Percentiles rank a stretch among this genome's conserved stretches.
Evolutionary conservation across 129 eudicot species (phyloP).

Genomic region (Helichrysum umbraculigerum): DNA sequence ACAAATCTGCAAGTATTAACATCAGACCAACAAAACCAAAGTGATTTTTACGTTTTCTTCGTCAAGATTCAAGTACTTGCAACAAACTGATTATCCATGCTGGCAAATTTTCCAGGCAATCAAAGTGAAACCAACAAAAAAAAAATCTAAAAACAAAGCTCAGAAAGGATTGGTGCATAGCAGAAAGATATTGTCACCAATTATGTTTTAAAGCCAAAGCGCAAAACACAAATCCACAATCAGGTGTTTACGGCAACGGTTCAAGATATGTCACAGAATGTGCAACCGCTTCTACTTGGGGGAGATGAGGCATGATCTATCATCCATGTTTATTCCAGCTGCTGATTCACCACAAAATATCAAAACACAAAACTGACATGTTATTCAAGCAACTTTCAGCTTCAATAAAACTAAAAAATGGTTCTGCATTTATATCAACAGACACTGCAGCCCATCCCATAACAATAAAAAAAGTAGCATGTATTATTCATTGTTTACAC

Average conservation of each 20-base stretch:
- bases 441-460: not conserved
- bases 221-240: slow-evolving; percentile 1
- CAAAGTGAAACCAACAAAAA: not conserved
- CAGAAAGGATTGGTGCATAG: not conserved
- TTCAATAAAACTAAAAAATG: not conserved
- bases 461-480: no score
- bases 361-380: not conserved
- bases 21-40: not conserved
- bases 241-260: not conserved
- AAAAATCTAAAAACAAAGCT: not conserved
- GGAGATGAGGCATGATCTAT: slow-evolving; percentile 7
- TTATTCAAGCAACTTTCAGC: not conserved
- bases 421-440: not conserved
- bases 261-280: slow-evolving; percentile 9
- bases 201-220: slow-evolving; percentile 20
- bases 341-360: slow-evolving; percentile 2
- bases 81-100: not conserved
- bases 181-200: slow-evolving; percentile 7
- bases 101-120: no score
- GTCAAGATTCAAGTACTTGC: not conserved
- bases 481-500: no score
- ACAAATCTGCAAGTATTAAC: not conserved
- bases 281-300: slow-evolving; percentile 17
- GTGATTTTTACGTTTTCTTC: not conserved
- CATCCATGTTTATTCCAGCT: slow-evolving; percentile 10